Evolutionary conservation across 768 basidiomycete genomes (phyloP).

Genomic region (Lepiota subincarnata): DNA sequence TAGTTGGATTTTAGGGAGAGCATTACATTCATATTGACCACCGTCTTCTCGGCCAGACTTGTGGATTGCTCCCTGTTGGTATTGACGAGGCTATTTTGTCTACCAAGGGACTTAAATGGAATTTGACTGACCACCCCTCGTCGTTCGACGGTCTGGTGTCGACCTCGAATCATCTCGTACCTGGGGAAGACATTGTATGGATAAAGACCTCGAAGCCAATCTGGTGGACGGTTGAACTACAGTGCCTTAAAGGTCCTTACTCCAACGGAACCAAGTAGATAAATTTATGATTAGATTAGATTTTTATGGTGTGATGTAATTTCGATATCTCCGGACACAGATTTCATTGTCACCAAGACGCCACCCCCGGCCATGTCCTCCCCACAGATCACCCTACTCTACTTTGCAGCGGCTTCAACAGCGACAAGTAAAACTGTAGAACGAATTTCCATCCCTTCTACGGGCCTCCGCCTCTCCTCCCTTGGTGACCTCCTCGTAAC

Average conservation of each 20-base stretch:
- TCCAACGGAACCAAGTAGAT: neutral
- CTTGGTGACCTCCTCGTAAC: slow-evolving; percentile 49
- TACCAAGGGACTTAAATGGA: slow-evolving; percentile 86
- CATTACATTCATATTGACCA: slow-evolving; percentile 79
- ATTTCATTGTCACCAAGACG: too few relatives aligned
- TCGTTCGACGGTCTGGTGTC: slow-evolving; percentile 85
- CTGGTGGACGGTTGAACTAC: slow-evolving; percentile 86
- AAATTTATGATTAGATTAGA: neutral
- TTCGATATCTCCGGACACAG: too few relatives aligned
- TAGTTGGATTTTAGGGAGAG: slow-evolving; percentile 55
- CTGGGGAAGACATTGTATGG: slow-evolving; percentile 57
- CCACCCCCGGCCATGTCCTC: slow-evolving; percentile 19
- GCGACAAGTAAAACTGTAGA: slow-evolving; percentile 58
- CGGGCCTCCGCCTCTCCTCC: slow-evolving; percentile 44
- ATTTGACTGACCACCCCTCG: slow-evolving; percentile 64
- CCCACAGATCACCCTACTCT: slow-evolving; percentile 42
- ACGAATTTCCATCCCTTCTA: slow-evolving; percentile 42
- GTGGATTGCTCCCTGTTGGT: slow-evolving; percentile 93
- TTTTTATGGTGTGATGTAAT: too few relatives aligned
- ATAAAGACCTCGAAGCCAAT: slow-evolving; percentile 80
- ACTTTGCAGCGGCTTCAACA: slow-evolving; percentile 66
- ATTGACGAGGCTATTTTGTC: slow-evolving; percentile 71
- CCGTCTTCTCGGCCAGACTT: slow-evolving; percentile 73
- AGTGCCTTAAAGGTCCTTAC: slow-evolving; percentile 15
- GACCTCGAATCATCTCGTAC: slow-evolving; percentile 89